Evolutionary conservation across 2,329 filamentous ascomycete species (phyloP).

Genomic region (Arthrobotrys pseudoclavata): DNA sequence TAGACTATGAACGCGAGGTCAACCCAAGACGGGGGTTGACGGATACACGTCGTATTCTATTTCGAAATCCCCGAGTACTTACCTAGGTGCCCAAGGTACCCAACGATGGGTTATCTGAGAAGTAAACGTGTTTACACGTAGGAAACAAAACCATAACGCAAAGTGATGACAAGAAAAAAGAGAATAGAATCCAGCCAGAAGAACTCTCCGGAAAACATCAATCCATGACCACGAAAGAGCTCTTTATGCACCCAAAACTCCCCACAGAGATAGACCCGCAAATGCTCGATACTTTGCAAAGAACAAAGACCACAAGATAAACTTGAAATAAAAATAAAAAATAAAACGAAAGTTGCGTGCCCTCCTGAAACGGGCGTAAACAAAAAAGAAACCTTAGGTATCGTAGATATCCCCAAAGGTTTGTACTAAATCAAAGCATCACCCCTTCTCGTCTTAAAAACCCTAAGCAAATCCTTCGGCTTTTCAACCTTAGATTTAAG

Average conservation of each 20-base stretch:
- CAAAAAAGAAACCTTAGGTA: neutral
- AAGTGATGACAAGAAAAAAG: no score
- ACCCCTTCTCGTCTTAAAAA: neutral
- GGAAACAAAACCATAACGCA: no score
- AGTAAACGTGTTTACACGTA: no score
- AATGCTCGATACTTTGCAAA: constrained; percentile 21
- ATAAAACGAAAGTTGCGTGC: neutral
- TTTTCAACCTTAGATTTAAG: neutral
- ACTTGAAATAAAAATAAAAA: neutral
- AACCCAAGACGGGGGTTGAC: neutral
- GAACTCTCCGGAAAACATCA: no score
- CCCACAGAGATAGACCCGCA: constrained; percentile 11
- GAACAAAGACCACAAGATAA: neutral
- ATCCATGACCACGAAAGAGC: no score
- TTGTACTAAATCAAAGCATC: constrained; percentile 13
- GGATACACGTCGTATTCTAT: neutral
- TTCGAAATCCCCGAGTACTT: neutral
- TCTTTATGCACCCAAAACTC: constrained; percentile 38
- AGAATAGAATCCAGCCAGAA: no score
- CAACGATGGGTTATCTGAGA: neutral
- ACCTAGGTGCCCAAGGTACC: neutral
- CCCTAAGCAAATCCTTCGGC: neutral
- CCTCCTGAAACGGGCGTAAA: neutral
- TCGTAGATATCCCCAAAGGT: neutral
- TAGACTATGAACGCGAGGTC: neutral